Base-by-base conservation (phyloP, 495 filamentous ascomycete species). In the Staphylotrichum tortipilum region DNA sequence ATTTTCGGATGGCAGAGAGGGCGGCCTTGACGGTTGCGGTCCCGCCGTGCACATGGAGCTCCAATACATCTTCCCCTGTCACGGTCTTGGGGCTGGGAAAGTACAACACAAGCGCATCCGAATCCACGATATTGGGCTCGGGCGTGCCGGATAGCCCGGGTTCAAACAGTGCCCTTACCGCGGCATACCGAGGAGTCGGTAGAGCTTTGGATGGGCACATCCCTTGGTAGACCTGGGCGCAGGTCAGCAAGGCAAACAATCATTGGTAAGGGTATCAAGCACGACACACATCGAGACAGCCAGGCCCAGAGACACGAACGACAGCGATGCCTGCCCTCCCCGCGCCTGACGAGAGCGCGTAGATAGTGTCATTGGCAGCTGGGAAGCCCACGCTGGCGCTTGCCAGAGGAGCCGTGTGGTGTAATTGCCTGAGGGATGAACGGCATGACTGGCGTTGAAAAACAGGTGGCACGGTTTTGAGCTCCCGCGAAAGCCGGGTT, bases 21-120 rank as follows among this genome's bases (percentile, higher is more conserved):
- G 95, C 86, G 6, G 94, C 85, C 58, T 85, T 86, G 46, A 94
- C 82, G 23, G 90, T 85, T 7, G 92, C 94, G 0, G 82, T 76
- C 0, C 92, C 91, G n/a, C 92, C 92, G 57, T 98, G 92, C 29
- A 96, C 76, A 58, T 98, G 92, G 2, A 98, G 68, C 62, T 98
- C 92, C 17, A 98, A 77, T 1, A 96, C 75, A 57, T 95, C 88
- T 64, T 97, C 89, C 17, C 92, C 92, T 0, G 92, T 98, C 19
- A 85, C 87, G 0, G 89, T 92, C 39, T 80, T 76, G 0, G 94
- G 91, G 1, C 71, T 74, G 0, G 89, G 86, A 59, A 97, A 95
- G 67, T 84, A 88, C n/a, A 98, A 76, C 17, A 95, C 78, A 1
- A 98, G 63, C 3, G 94, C 85, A 33, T 78, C 77, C 4, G 91